Evolutionary conservation across 2,329 filamentous ascomycete species (phyloP).

Genomic region (Pseudocercospora musae): DNA sequence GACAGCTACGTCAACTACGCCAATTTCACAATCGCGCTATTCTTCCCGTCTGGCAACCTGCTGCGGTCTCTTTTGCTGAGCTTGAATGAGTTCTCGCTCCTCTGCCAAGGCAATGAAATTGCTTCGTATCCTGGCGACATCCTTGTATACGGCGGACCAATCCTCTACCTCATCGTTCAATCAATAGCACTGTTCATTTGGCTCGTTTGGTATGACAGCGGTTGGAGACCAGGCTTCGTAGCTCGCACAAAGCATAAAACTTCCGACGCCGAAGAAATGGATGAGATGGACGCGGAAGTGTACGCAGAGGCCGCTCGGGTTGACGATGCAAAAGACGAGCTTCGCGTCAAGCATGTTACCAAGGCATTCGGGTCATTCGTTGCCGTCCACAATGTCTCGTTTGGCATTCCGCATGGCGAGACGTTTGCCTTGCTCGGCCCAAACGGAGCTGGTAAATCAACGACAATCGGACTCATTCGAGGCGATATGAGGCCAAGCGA

Average conservation of each 20-base stretch:
- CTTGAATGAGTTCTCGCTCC: slow-evolving; percentile 78
- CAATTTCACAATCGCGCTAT: slow-evolving; percentile 69
- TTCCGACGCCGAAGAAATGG: slow-evolving; percentile 41
- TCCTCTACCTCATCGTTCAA: slow-evolving; percentile 77
- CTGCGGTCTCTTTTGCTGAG: slow-evolving; percentile 71
- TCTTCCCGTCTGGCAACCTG: slow-evolving; percentile 75
- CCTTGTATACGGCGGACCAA: slow-evolving; percentile 75
- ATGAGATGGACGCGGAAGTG: slow-evolving; percentile 55
- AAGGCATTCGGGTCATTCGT: slow-evolving; percentile 74
- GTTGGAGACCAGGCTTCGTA: slow-evolving; percentile 57
- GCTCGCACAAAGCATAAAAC: slow-evolving; percentile 47
- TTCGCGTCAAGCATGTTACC: slow-evolving; percentile 75
- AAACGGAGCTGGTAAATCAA: slow-evolving; percentile 88
- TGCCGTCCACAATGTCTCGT: slow-evolving; percentile 80
- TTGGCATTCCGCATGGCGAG: slow-evolving; percentile 74
- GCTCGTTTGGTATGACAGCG: slow-evolving; percentile 77
- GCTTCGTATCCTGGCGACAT: slow-evolving; percentile 68
- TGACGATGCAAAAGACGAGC: slow-evolving; percentile 60
- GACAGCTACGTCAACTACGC: slow-evolving; percentile 65
- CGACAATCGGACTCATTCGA: slow-evolving; percentile 81
- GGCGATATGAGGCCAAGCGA: slow-evolving; percentile 76
- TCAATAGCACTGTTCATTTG: slow-evolving; percentile 66
- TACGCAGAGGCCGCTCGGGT: slow-evolving; percentile 63
- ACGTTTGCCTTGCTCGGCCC: slow-evolving; percentile 87
- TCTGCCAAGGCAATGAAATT: slow-evolving; percentile 63